A percentile compares a stretch with the other conserved stretches of the same genome.
These are phyloP conservation scores for Beta lomatogona DNA, from an alignment of 179 eudicot species.

Conservation along the genomic window DNA sequence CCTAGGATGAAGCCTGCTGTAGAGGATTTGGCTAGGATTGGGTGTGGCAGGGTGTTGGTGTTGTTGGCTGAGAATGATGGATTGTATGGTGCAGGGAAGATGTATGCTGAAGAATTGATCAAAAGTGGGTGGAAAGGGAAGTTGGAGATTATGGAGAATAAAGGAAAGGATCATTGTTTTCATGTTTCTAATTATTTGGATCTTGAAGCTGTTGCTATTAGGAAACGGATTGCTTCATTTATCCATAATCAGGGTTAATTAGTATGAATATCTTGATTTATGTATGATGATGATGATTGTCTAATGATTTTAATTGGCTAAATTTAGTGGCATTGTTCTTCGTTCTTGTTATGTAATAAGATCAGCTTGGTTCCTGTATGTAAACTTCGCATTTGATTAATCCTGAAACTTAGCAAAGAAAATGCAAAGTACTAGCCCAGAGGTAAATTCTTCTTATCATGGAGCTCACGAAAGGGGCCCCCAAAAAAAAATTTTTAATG, in stretches of 20 bases:
- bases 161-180: slow-evolving; percentile 30
- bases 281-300: too few relatives aligned
- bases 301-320: too few relatives aligned
- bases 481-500: too few relatives aligned
- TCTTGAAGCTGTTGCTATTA: slow-evolving; percentile 25
- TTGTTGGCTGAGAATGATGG: slow-evolving; percentile 40
- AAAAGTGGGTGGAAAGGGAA: slow-evolving; percentile 41
- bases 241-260: slow-evolving; percentile 6
- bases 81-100: slow-evolving; percentile 25
- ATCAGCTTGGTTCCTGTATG: too few relatives aligned
- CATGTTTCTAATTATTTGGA: slow-evolving; percentile 19
- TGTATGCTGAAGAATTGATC: slow-evolving; percentile 27
- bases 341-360: background rate
- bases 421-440: background rate
- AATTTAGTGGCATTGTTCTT: background rate
- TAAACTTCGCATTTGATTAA: too few relatives aligned
- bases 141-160: slow-evolving; percentile 32
- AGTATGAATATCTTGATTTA: background rate
- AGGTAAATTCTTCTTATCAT: too few relatives aligned
- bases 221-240: slow-evolving; percentile 12
- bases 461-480: too few relatives aligned
- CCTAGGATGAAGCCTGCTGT: slow-evolving; percentile 38
- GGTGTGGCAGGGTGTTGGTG: slow-evolving; percentile 38
- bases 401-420: too few relatives aligned
- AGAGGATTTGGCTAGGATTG: slow-evolving; percentile 33